Evolutionary conservation across 2,329 filamentous ascomycete genomes (phyloP), one percentile per base, ranked within the genome.

Genomic region (Alternaria arbusti): DNA sequence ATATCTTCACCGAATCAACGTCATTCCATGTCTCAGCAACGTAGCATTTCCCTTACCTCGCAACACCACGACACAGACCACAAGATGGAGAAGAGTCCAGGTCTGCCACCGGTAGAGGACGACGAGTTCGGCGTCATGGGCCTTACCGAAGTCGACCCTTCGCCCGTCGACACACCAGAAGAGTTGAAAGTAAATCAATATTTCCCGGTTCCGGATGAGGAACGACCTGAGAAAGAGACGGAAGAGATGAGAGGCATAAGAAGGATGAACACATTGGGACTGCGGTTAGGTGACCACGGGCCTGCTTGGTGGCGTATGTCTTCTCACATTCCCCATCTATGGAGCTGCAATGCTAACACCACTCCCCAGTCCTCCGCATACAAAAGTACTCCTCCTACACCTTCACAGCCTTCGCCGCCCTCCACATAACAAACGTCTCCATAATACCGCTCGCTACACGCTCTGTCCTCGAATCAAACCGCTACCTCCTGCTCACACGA

Each of bases 381-480:
- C 96, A 98, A 80, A 91, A 89, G 78, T 97, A 97, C 84, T 96
- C 93, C 1, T 93, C 91, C 70, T 96, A 97, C 68, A 78, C 81
- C 66, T 79, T 80, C 67, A 78, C 81, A 46, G 71, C 79, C 74
- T 78, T 84, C 68, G 78, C 80, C 43, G 74, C 81, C 64, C 79
- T 83, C 52, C 82, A 83, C 68, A 72, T 81, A 64, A 73, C 78
- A 36, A 82, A 82, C 89, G 91, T 68, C 59, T 68, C 77, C 60
- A 61, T 79, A 65, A 72, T 79, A 70, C 74, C 75, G 26, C 70
- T 79, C 65, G 55, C 73, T 55, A 70, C 75, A 52, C 69, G 70
- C 62, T 75, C 82, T 64, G 72, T 94, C 93, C 75, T 88, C 88
- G 66, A 82, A 56, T 91, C 91, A 64, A 94, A 97, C 77, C 89